Conservation (phyloP, 495 filamentous ascomycete species). For the Cryomyces antarcticus region DNA sequence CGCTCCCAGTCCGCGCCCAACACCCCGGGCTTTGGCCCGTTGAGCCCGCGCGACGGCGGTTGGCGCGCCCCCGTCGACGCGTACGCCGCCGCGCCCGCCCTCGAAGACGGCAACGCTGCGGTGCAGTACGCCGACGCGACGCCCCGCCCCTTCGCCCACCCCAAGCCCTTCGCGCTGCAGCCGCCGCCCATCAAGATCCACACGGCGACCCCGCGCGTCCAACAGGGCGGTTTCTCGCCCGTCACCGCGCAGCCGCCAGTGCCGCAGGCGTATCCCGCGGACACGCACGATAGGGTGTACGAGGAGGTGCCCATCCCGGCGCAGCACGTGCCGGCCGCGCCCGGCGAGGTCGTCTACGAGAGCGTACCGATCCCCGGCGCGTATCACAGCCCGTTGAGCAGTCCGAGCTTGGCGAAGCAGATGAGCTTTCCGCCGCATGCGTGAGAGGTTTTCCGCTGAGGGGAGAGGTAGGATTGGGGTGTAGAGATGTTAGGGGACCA, state of each 20-base stretch:
- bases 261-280: slow-evolving; percentile 6
- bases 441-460: no score
- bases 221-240: slow-evolving; percentile 32
- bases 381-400: slow-evolving; percentile 19
- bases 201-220: slow-evolving; percentile 47
- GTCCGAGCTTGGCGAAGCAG: slow-evolving; percentile 1
- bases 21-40: slow-evolving; percentile 61
- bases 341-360: slow-evolving; percentile 45
- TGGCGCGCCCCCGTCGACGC: slow-evolving; percentile 24
- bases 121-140: slow-evolving; percentile 32
- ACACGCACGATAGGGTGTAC: slow-evolving; percentile 2
- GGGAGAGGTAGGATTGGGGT: no score
- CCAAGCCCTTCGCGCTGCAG: slow-evolving; percentile 64
- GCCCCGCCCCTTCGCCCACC: slow-evolving; percentile 20
- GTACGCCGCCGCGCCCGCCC: slow-evolving; percentile 25
- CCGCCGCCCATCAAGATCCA: slow-evolving; percentile 61
- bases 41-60: slow-evolving; percentile 20
- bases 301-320: slow-evolving; percentile 7
- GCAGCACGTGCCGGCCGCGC: slow-evolving; percentile 30
- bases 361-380: slow-evolving; percentile 47
- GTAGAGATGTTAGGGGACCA: no score
- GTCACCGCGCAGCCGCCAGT: neutral
- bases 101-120: slow-evolving; percentile 29
- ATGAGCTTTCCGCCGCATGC: no score
- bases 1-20: slow-evolving; percentile 84